Conservation (phyloP, 2,329 filamentous ascomycete species). For the Colletotrichum caudatum region DNA sequence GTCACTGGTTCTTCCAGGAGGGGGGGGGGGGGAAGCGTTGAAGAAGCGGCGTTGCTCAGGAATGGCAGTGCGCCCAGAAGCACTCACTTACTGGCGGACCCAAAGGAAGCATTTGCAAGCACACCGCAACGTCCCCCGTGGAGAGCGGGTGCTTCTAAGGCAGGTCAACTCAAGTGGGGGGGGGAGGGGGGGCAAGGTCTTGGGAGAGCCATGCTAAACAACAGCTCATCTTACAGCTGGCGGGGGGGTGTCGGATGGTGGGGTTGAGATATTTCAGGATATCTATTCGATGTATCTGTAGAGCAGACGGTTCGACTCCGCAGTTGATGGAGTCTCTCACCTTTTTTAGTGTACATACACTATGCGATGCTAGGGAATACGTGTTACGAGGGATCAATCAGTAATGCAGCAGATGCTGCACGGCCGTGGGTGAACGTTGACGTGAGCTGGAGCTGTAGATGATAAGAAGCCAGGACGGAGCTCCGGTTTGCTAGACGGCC, state of each 20-base stretch:
- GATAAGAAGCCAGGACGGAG: background rate
- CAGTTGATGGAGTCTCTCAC: constrained; percentile 30
- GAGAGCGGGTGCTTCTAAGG: constrained; percentile 3
- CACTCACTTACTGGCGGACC: background rate
- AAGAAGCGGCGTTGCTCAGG: constrained; percentile 12
- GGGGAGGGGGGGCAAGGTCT: constrained; percentile 6
- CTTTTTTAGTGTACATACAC: constrained; percentile 30
- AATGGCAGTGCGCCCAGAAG: constrained; percentile 10
- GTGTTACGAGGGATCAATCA: constrained; percentile 16
- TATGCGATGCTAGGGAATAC: constrained; percentile 13
- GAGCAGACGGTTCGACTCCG: constrained; percentile 25
- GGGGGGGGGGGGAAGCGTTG: no score
- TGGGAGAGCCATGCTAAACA: background rate
- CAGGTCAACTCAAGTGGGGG: constrained; percentile 22
- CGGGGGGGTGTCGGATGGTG: constrained; percentile 35
- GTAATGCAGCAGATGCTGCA: constrained; percentile 12
- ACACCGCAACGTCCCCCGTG: constrained; percentile 6
- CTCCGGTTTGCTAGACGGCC: constrained; percentile 7
- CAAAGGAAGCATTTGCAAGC: constrained; percentile 12
- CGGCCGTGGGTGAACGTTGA: background rate
- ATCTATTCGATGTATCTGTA: constrained; percentile 29
- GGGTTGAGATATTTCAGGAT: constrained; percentile 38
- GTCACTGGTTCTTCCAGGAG: background rate
- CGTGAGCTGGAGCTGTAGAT: constrained; percentile 10
- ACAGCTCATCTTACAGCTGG: constrained; percentile 36